phyloP scores from a whole-genome alignment of 2,329 filamentous ascomycete species.

The Paraconiothyrium sp. region DNA sequence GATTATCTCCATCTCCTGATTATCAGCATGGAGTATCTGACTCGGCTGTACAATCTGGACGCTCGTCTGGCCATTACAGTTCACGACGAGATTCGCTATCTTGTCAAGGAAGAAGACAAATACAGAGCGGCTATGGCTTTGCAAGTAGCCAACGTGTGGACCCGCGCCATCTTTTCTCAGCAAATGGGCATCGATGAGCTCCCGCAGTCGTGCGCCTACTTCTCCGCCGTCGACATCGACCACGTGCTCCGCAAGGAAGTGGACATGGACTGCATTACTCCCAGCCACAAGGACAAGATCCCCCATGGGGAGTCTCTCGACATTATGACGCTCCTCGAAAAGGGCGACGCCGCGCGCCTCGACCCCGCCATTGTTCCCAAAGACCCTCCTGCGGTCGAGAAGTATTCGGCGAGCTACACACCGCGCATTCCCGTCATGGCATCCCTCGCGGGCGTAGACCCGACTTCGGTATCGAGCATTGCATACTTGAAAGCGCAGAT shows the following conservation, averaged over 20 bases:
- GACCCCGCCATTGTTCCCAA: conserved; percentile 70
- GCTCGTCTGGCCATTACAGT: conserved; percentile 92
- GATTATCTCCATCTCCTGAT: conserved; percentile 97
- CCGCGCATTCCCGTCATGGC: conserved; percentile 84
- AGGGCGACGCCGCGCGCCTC: conserved; percentile 73
- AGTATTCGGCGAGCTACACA: conserved; percentile 75
- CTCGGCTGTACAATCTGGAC: conserved; percentile 82
- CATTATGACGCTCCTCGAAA: conserved; percentile 79
- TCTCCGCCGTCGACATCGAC: conserved; percentile 94
- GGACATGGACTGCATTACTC: conserved; percentile 96
- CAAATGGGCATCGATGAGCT: conserved; percentile 96
- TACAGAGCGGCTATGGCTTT: conserved; percentile 92
- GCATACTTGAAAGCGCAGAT: conserved; percentile 88
- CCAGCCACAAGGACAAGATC: conserved; percentile 81
- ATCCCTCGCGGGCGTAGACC: conserved; percentile 59
- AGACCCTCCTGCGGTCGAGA: conserved; percentile 67
- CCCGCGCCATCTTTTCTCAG: conserved; percentile 94
- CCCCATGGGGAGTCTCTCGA: conserved; percentile 87
- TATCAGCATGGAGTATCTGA: conserved; percentile 92
- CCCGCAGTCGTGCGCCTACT: conserved; percentile 93
- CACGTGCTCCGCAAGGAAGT: conserved; percentile 97
- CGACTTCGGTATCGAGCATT: conserved; percentile 54
- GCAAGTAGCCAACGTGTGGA: conserved; percentile 95
- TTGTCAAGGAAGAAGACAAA: conserved; percentile 84
- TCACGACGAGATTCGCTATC: conserved; percentile 95